Percentiles rank a stretch among this genome's conserved stretches.
phyloP scores from a whole-genome alignment of 441 rosid genomes.

The Jatropha multifida region DNA sequence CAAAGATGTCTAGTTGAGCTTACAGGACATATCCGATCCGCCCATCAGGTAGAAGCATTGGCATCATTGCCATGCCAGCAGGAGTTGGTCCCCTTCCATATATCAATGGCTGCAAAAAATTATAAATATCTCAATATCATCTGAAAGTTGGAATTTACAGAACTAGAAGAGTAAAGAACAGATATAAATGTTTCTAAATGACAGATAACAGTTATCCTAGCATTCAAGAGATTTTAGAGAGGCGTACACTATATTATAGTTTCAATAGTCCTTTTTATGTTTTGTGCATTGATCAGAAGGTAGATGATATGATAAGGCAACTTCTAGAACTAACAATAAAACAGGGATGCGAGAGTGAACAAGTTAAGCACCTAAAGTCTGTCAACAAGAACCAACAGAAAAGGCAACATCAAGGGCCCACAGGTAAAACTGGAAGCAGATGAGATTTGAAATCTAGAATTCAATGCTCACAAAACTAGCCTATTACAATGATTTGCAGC shows the following conservation, averaged over 20 bases:
- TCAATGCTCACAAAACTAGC: constrained; percentile 6
- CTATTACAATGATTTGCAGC: neutral
- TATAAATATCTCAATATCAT: constrained; percentile 8
- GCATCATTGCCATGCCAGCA: constrained; percentile 96
- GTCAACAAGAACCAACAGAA: neutral
- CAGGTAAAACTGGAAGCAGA: neutral
- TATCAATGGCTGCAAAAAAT: constrained; percentile 68
- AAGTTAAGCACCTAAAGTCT: neutral
- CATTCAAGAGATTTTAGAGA: constrained; percentile 11
- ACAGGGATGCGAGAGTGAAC: neutral
- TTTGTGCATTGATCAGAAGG: neutral
- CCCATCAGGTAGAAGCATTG: constrained; percentile 96
- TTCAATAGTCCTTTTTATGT: neutral
- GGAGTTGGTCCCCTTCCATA: constrained; percentile 81
- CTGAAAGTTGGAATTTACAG: neutral
- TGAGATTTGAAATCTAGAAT: neutral
- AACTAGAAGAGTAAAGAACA: neutral
- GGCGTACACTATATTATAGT: neutral
- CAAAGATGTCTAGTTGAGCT: constrained; percentile 28
- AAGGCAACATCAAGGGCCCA: neutral
- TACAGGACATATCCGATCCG: constrained; percentile 93
- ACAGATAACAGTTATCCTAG: constrained; percentile 2
- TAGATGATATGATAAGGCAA: neutral
- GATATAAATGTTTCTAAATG: neutral
- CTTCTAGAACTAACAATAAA: neutral